phyloP scores from a whole-genome alignment of 2,329 filamentous ascomycete genomes.

The Aspergillus caelatus region DNA sequence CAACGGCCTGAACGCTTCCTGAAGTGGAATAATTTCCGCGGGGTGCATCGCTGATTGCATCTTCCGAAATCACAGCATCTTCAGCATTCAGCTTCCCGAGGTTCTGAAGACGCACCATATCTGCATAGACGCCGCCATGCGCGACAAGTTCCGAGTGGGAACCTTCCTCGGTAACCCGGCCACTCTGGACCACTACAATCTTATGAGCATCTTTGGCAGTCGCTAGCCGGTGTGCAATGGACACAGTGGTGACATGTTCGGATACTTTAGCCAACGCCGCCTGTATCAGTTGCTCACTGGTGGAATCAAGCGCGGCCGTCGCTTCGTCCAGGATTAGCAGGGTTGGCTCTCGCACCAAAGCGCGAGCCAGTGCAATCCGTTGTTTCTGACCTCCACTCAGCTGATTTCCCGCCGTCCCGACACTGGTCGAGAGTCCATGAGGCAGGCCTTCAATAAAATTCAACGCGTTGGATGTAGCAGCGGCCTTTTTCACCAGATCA shows the following conservation, averaged over 20 bases:
- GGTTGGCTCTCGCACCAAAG: slow-evolving; percentile 81
- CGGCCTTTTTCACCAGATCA: slow-evolving; percentile 31
- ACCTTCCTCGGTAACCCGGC: slow-evolving; percentile 38
- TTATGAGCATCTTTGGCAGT: slow-evolving; percentile 42
- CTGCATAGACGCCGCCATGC: slow-evolving; percentile 48
- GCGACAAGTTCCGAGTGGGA: slow-evolving; percentile 36
- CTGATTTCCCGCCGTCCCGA: slow-evolving; percentile 31
- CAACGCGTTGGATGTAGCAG: slow-evolving; percentile 29
- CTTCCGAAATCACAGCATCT: slow-evolving; percentile 16
- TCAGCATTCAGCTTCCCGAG: slow-evolving; percentile 28
- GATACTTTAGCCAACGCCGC: slow-evolving; percentile 33
- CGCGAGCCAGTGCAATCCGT: slow-evolving; percentile 84
- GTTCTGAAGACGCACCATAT: slow-evolving; percentile 53
- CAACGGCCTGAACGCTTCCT: slow-evolving; percentile 12
- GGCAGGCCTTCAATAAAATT: slow-evolving; percentile 31
- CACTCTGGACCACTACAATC: slow-evolving; percentile 40
- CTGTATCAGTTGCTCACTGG: slow-evolving; percentile 39
- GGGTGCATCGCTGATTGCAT: slow-evolving; percentile 22
- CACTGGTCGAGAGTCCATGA: slow-evolving; percentile 38
- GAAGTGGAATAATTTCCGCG: slow-evolving; percentile 18
- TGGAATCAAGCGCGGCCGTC: slow-evolving; percentile 41
- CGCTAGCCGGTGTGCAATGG: slow-evolving; percentile 42
- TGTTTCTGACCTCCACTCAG: slow-evolving; percentile 76
- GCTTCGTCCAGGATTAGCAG: slow-evolving; percentile 59
- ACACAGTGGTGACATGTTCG: slow-evolving; percentile 35